These are phyloP conservation scores for Backusella australiensis DNA, from an alignment of 192 early-diverging fungal genomes.

Conservation along the genomic window DNA sequence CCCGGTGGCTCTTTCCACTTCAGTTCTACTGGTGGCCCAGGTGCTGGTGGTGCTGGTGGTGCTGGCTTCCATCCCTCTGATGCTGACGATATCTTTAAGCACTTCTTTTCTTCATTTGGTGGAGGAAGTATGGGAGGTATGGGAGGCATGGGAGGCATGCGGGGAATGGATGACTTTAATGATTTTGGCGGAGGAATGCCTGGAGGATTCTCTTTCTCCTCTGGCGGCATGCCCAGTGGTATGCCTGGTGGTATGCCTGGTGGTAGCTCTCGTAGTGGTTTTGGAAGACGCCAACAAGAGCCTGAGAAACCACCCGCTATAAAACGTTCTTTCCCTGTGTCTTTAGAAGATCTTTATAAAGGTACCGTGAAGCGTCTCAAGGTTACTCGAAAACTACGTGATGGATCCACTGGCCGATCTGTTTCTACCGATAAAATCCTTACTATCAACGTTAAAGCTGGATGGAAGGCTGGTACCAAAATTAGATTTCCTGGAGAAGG, in stretches of 20 bases:
- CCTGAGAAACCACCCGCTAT: constrained; percentile 58
- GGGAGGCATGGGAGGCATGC: constrained; percentile 36
- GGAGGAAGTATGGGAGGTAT: constrained; percentile 17
- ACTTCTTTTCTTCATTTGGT: constrained; percentile 78
- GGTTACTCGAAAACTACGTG: too few relatives aligned
- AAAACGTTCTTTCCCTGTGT: constrained; percentile 66
- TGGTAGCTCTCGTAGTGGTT: background rate
- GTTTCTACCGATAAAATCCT: too few relatives aligned
- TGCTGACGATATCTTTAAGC: constrained; percentile 88
- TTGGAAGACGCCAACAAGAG: constrained; percentile 8
- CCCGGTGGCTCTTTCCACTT: constrained; percentile 42
- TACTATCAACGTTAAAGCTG: too few relatives aligned
- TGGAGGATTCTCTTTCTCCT: constrained; percentile 17
- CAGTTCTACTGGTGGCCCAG: too few relatives aligned
- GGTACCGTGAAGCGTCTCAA: constrained; percentile 83
- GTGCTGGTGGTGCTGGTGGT: constrained; percentile 67
- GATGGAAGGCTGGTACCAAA: too few relatives aligned
- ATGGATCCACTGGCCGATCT: too few relatives aligned
- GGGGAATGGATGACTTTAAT: constrained; percentile 1
- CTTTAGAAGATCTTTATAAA: constrained; percentile 91
- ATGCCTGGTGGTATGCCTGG: background rate
- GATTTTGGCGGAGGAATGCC: constrained; percentile 34
- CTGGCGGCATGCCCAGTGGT: background rate
- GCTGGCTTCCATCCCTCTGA: constrained; percentile 70
- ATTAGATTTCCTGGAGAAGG: too few relatives aligned